These are phyloP conservation scores for Ophiosphaerella herpotricha DNA, from an alignment of 2,329 filamentous ascomycete species.

Conservation along the genomic window DNA sequence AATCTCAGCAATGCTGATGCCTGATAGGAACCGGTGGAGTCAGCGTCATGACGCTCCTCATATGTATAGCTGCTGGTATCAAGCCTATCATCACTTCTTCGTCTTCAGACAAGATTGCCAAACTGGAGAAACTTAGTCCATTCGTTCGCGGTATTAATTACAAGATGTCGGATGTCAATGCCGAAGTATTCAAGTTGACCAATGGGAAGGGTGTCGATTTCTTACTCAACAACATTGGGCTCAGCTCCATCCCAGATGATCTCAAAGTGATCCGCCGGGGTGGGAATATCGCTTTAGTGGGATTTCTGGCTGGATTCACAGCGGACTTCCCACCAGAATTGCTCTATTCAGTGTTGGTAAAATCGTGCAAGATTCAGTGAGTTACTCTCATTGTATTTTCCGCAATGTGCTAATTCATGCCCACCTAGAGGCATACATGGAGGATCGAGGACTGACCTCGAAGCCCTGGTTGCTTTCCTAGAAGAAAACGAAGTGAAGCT, in stretches of 20 bases:
- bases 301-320: conserved; percentile 24
- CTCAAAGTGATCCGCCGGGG: conserved; percentile 16
- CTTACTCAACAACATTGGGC: conserved; percentile 49
- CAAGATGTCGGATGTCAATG: conserved; percentile 59
- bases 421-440: conserved; percentile 58
- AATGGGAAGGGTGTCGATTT: conserved; percentile 49
- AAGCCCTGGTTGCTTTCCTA: conserved; percentile 42
- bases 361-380: conserved; percentile 27
- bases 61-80: conserved; percentile 33
- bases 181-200: conserved; percentile 55
- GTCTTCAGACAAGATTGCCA: conserved; percentile 56
- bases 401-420: too few species aligned
- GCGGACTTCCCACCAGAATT: conserved; percentile 12
- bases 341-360: conserved; percentile 23
- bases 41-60: conserved; percentile 36
- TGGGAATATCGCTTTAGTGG: conserved; percentile 30
- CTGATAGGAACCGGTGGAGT: conserved; percentile 49
- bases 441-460: conserved; percentile 59
- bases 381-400: neutral
- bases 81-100: conserved; percentile 63
- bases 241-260: conserved; percentile 19
- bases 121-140: conserved; percentile 48
- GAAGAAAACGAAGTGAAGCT: conserved; percentile 38
- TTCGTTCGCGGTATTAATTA: conserved; percentile 60
- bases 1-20: neutral